phyloP scores from a whole-genome alignment of 495 filamentous ascomycete species.

The Xylaria sp. region DNA sequence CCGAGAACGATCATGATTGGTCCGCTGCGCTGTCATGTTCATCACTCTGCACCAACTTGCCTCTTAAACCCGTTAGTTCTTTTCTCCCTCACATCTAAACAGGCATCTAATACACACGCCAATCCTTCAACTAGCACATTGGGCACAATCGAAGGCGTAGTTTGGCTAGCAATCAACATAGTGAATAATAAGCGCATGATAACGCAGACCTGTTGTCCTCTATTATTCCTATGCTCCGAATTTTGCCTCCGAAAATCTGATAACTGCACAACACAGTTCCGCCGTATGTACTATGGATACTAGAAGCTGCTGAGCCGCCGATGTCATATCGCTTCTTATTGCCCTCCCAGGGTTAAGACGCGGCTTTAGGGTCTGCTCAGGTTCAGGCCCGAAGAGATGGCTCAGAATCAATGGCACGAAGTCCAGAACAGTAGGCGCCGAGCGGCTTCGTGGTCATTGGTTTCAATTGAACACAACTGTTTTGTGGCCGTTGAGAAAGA shows the following conservation, averaged over 20 bases:
- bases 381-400: background rate
- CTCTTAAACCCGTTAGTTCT: background rate
- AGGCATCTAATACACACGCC: background rate
- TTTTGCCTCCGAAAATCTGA: background rate
- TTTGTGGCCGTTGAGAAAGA: slow-evolving; percentile 74
- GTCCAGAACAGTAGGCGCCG: background rate
- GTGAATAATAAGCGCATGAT: background rate
- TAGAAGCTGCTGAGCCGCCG: background rate
- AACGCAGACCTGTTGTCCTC: background rate
- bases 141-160: background rate
- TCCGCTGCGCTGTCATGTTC: background rate
- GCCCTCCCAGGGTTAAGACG: background rate
- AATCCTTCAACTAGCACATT: background rate
- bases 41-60: background rate
- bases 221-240: background rate
- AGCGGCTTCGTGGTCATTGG: background rate
- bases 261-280: background rate
- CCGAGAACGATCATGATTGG: slow-evolving; percentile 11
- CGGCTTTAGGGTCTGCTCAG: background rate
- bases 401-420: background rate
- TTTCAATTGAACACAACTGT: slow-evolving; percentile 71
- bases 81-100: background rate
- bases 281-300: background rate
- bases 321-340: background rate
- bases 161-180: background rate